Percentiles rank a stretch among this genome's conserved stretches.
These are phyloP conservation scores for Deuterostichococcus epilithicus DNA, from an alignment of 139 green algal genomes.

Conservation along the genomic window DNA sequence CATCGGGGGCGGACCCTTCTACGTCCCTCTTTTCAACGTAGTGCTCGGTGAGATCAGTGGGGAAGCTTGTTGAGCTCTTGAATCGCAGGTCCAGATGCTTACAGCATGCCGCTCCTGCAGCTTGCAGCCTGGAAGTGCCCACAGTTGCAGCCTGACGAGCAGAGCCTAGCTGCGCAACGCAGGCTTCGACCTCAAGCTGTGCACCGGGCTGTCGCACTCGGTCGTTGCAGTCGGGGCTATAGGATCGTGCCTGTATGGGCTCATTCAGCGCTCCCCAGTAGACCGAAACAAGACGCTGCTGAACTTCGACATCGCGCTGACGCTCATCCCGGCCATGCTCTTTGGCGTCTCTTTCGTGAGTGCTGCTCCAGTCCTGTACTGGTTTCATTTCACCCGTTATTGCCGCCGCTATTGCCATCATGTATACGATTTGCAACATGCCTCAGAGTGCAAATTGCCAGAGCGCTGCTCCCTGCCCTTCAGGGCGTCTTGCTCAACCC, in stretches of 20 bases:
- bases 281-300: conserved; percentile 14
- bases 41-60: conserved; percentile 3
- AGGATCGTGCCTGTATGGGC: conserved; percentile 19
- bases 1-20: conserved; percentile 26
- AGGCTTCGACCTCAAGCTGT: not conserved
- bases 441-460: not conserved
- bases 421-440: not conserved
- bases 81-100: too few species aligned
- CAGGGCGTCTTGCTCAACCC: conserved; percentile 26
- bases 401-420: too few species aligned
- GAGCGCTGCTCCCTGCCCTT: not conserved
- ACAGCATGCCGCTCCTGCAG: too few species aligned
- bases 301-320: conserved; percentile 25
- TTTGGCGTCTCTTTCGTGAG: conserved; percentile 20
- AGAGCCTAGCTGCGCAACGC: not conserved
- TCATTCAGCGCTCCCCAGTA: conserved; percentile 7
- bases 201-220: conserved; percentile 20
- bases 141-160: not conserved
- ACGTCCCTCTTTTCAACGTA: conserved; percentile 16
- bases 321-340: conserved; percentile 26
- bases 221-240: conserved; percentile 18
- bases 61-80: not conserved
- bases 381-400: not conserved
- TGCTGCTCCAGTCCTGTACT: not conserved
- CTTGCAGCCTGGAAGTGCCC: too few species aligned